phyloP scores from a whole-genome alignment of 192 early-diverging fungal genomes.

The Pecoramyces ruminantium region DNA sequence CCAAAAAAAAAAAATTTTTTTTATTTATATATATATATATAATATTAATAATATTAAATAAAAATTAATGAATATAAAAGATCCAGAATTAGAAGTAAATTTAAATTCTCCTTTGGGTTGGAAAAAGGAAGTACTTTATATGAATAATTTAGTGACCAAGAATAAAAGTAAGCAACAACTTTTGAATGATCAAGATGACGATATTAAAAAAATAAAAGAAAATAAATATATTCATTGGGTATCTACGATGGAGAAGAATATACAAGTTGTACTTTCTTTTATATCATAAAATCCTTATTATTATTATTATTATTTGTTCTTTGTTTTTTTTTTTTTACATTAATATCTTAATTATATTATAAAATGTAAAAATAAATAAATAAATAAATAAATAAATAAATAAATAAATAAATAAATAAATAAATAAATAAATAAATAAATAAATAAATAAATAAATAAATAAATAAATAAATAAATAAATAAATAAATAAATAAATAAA shows the following conservation, averaged over 20 bases:
- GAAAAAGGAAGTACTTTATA: not conserved
- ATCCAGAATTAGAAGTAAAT: not conserved
- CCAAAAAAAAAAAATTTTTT: too few relatives aligned
- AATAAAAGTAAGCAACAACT: not conserved
- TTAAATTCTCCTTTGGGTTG: not conserved
- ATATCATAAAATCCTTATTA: not conserved
- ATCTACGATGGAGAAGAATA: not conserved
- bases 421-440: not conserved
- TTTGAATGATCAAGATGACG: not conserved
- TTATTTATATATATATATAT: too few relatives aligned
- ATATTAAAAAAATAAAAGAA: not conserved
- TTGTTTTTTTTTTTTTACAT: too few relatives aligned
- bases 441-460: not conserved
- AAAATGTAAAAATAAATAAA: too few relatives aligned
- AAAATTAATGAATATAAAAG: not conserved
- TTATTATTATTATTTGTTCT: too few relatives aligned
- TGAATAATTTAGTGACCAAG: not conserved
- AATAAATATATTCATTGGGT: not conserved
- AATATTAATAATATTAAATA: not conserved
- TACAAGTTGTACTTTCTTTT: not conserved
- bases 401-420: not conserved
- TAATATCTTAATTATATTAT: not conserved
- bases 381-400: slow-evolving; percentile 22
- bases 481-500: too few relatives aligned
- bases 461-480: too few relatives aligned